Evolutionary conservation across 805 yeast genomes (phyloP).

Genomic region (Lachancea thermotolerans): DNA sequence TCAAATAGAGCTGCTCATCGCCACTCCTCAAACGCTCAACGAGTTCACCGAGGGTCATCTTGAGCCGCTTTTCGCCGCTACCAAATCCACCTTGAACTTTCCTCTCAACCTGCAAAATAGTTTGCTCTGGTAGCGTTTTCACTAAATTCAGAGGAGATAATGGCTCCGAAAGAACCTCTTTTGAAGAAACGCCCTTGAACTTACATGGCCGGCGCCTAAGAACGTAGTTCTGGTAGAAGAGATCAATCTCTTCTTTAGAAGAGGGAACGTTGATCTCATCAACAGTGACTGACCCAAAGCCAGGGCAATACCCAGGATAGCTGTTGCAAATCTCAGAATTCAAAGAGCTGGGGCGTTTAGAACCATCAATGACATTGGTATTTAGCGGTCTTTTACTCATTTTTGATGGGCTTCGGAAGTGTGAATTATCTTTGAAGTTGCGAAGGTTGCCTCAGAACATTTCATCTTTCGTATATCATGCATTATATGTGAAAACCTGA

Average conservation of each 20-base stretch:
- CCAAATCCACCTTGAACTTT: constrained; percentile 61
- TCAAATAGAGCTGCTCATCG: constrained; percentile 47
- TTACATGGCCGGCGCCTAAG: constrained; percentile 44
- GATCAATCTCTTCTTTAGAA: constrained; percentile 14
- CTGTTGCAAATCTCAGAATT: neutral
- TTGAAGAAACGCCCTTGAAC: constrained; percentile 34
- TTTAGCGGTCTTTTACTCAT: constrained; percentile 5
- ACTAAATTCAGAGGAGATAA: constrained; percentile 35
- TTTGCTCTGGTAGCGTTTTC: constrained; percentile 33
- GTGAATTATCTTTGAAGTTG: neutral
- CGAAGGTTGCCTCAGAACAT: too few species aligned
- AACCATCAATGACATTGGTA: neutral
- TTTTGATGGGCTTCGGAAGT: neutral
- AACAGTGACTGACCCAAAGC: constrained; percentile 6
- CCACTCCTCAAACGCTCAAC: constrained; percentile 34
- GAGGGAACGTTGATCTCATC: constrained; percentile 19
- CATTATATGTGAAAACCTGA: too few species aligned
- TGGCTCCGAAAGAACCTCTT: constrained; percentile 28
- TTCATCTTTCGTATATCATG: too few species aligned
- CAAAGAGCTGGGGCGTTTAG: neutral
- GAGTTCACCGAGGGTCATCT: constrained; percentile 46
- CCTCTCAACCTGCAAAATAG: constrained; percentile 49
- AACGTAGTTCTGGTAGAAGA: constrained; percentile 38
- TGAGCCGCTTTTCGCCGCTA: constrained; percentile 48
- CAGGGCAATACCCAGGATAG: constrained; percentile 18